Conservation (phyloP, 2,329 filamentous ascomycete genomes). For the Neofusicoccum cordaticola region DNA sequence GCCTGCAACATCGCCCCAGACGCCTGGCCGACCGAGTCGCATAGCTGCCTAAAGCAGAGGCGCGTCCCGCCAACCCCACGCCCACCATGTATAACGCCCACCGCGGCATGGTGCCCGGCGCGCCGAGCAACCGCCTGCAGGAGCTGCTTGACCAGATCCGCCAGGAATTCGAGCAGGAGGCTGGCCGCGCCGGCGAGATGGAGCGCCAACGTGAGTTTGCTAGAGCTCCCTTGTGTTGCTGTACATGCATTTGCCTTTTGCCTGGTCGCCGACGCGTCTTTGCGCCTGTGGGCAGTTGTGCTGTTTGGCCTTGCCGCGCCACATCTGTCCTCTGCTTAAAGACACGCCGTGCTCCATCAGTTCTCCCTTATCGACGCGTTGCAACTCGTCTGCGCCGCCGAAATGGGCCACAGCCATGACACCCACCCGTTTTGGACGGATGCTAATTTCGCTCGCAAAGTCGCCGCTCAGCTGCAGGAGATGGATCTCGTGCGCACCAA, state of each 20-base stretch:
- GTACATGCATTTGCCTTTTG: neutral
- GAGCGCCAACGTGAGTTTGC: slow-evolving; percentile 83
- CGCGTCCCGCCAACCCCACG: slow-evolving; percentile 6
- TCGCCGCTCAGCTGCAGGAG: slow-evolving; percentile 86
- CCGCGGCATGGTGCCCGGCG: slow-evolving; percentile 71
- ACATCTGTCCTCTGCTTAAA: neutral
- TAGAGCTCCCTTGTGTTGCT: slow-evolving; percentile 9
- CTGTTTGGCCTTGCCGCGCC: neutral
- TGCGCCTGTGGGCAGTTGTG: neutral
- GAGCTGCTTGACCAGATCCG: slow-evolving; percentile 91
- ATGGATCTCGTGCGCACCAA: slow-evolving; percentile 93
- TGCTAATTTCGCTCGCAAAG: slow-evolving; percentile 48
- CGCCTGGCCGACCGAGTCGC: neutral
- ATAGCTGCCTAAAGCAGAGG: neutral
- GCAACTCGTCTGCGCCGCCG: neutral
- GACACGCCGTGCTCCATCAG: neutral
- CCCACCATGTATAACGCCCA: slow-evolving; percentile 78
- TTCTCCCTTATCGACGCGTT: neutral
- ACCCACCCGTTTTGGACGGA: neutral
- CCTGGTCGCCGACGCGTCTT: neutral
- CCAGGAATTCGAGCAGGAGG: slow-evolving; percentile 83
- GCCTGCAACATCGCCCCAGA: neutral
- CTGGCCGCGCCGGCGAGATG: slow-evolving; percentile 77
- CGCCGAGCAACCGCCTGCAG: slow-evolving; percentile 71
- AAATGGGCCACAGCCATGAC: neutral